Percentiles rank a stretch among this genome's conserved stretches.
Evolutionary conservation across 768 basidiomycete genomes (phyloP).

Genomic region (Rubroboletus satanas): DNA sequence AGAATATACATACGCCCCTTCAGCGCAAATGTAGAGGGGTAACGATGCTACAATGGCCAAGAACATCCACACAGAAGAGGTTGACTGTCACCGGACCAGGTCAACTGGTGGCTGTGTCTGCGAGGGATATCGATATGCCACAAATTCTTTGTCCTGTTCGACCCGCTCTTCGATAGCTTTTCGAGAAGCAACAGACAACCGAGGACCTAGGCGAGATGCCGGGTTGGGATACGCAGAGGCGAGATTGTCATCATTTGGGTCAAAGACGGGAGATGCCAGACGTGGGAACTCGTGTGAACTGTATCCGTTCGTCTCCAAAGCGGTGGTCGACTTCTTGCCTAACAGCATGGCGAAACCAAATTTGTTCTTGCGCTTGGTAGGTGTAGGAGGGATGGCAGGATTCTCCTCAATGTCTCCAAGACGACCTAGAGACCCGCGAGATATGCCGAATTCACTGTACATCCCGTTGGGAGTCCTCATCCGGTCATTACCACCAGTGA

Average conservation of each 20-base stretch:
- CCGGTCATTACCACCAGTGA: constrained; percentile 34
- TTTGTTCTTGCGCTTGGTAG: constrained; percentile 65
- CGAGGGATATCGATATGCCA: constrained; percentile 85
- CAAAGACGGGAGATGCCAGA: constrained; percentile 41
- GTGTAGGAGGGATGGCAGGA: constrained; percentile 29
- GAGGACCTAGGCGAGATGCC: constrained; percentile 45
- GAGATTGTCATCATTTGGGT: constrained; percentile 47
- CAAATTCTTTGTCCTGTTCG: constrained; percentile 81
- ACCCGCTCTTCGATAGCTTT: constrained; percentile 76
- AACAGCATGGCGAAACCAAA: constrained; percentile 67
- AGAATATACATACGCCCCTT: constrained; percentile 6
- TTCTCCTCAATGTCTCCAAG: constrained; percentile 31
- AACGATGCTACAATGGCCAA: constrained; percentile 2
- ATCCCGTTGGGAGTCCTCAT: constrained; percentile 33
- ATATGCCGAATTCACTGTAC: constrained; percentile 75
- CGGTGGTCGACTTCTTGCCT: constrained; percentile 46
- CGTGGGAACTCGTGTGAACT: constrained; percentile 47
- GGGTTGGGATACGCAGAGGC: constrained; percentile 47
- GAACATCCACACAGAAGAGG: background rate
- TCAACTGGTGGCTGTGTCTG: constrained; percentile 61
- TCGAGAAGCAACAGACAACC: constrained; percentile 62
- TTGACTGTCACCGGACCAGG: constrained; percentile 43
- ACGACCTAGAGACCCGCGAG: constrained; percentile 53
- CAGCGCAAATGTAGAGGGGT: constrained; percentile 1
- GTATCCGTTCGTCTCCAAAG: constrained; percentile 32